Base-by-base conservation (phyloP, 805 yeast species). In the Pichia manshurica region DNA sequence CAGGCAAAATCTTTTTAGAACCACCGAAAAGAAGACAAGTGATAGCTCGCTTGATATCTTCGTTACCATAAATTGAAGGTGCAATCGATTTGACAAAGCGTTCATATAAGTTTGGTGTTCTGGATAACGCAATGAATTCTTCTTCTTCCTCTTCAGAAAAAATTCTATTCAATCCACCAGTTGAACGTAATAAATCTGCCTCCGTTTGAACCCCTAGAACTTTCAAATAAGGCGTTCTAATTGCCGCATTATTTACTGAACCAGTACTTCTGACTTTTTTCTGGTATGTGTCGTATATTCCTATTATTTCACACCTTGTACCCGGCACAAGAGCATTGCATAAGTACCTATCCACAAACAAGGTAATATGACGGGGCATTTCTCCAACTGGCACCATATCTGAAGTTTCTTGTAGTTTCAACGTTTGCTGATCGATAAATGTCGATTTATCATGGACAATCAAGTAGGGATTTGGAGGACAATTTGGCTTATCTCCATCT, bases 371-470 rank as follows among this genome's bases (percentile, higher is more conserved):
- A 56, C 99, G 79, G 8, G 99, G 99, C 88, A 93, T 84, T 69
- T 93, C 99, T 56, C 99, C 99, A 25, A 93, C 96, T 1, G 99
- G 99, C 2, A 93, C 97, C 83, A 87, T 87, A 64, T 93, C 99
- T 12, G 98, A 97, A n/a, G 93, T 75, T 64, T 93, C 99, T 66
- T 93, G 99, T 48, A 93, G 73, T 65, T 93, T 93, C 59, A 93
- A 74, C 28, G 84, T 81, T 67, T 93, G 99, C 64, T 95, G 98
- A 67, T 93, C 98, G 46, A 93, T 83, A 65, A 90, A 93, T n/a
- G 78, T 72, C 2, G 96, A 88, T 61, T 87, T 86, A 63, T 93
- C 98, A 67, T 93, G 99, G 28, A 87, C 89, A 51, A 93, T 86
- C 33, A 87, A 78, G 59, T 89, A 93, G 2, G 99, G 99, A 57